Conservation (phyloP, 352 stramenopile species). For the Phytopythium vexans region DNA sequence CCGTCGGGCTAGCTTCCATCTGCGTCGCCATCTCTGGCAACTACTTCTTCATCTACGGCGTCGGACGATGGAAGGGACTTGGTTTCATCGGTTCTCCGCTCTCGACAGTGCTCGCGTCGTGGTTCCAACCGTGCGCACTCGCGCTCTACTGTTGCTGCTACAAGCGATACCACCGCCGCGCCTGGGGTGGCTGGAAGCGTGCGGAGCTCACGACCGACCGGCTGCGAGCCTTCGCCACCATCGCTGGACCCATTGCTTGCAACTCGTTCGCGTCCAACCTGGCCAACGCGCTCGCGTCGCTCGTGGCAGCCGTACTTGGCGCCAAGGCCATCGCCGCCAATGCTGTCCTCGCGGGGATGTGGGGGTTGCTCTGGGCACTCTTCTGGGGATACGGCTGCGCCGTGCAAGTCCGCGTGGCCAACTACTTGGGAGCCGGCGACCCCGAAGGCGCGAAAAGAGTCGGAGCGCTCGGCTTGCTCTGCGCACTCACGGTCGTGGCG, state of each 20-base stretch:
- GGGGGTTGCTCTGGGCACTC: conserved; percentile 65
- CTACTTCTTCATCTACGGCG: conserved; percentile 71
- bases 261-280: conserved; percentile 79
- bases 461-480: conserved; percentile 48
- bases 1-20: conserved; percentile 64
- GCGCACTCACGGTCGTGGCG: conserved; percentile 44
- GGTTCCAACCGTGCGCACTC: conserved; percentile 68
- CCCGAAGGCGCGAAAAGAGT: conserved; percentile 47
- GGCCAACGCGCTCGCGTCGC: conserved; percentile 57
- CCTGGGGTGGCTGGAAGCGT: conserved; percentile 60
- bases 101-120: conserved; percentile 71
- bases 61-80: conserved; percentile 43
- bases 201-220: conserved; percentile 38
- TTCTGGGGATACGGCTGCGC: conserved; percentile 82
- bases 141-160: conserved; percentile 59
- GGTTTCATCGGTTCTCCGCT: conserved; percentile 81
- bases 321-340: conserved; percentile 61
- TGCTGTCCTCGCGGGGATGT: conserved; percentile 65
- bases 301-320: conserved; percentile 63
- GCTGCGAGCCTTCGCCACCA: conserved; percentile 40
- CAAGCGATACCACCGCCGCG: conserved; percentile 47
- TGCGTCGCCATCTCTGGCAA: conserved; percentile 53
- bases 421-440: conserved; percentile 63
- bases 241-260: conserved; percentile 60
- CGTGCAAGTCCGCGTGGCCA: conserved; percentile 74